phyloP scores from a whole-genome alignment of 2,329 filamentous ascomycete species.

The Fusarium bulbicola region DNA sequence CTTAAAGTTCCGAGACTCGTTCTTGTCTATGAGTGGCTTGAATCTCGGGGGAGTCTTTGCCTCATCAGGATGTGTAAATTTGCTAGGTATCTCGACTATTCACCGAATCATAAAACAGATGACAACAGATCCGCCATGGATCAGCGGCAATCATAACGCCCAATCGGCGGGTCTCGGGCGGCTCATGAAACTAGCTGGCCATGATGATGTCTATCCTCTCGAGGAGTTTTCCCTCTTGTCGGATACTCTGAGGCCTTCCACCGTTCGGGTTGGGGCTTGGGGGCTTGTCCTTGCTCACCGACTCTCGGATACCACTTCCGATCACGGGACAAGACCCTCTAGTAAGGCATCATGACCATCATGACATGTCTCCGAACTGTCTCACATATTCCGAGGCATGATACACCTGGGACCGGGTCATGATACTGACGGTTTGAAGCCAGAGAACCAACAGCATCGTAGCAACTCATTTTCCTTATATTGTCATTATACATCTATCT shows the following conservation, averaged over 20 bases:
- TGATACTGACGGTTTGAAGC: background rate
- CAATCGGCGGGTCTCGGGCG: slow-evolving; percentile 25
- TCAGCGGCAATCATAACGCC: slow-evolving; percentile 1
- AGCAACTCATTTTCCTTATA: background rate
- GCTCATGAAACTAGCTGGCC: slow-evolving; percentile 15
- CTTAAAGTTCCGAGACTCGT: background rate
- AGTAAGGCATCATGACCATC: background rate
- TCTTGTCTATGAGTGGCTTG: slow-evolving; percentile 30
- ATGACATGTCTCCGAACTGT: background rate
- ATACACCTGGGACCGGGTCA: background rate
- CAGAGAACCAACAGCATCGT: background rate
- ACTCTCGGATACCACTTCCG: background rate
- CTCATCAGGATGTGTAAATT: slow-evolving; percentile 19
- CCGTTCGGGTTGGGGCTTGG: background rate
- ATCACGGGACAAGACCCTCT: background rate
- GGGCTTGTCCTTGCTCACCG: background rate
- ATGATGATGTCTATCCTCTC: background rate
- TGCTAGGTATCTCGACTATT: slow-evolving; percentile 21
- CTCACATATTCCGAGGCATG: background rate
- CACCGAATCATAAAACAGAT: slow-evolving; percentile 26
- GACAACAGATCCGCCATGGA: background rate
- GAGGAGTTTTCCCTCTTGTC: background rate
- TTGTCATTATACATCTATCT: slow-evolving; percentile 20
- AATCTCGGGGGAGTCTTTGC: slow-evolving; percentile 16
- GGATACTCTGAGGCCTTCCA: background rate